These are phyloP conservation scores for Paecilomyces formosus DNA, from an alignment of 2,329 filamentous ascomycete species.

Conservation along the genomic window DNA sequence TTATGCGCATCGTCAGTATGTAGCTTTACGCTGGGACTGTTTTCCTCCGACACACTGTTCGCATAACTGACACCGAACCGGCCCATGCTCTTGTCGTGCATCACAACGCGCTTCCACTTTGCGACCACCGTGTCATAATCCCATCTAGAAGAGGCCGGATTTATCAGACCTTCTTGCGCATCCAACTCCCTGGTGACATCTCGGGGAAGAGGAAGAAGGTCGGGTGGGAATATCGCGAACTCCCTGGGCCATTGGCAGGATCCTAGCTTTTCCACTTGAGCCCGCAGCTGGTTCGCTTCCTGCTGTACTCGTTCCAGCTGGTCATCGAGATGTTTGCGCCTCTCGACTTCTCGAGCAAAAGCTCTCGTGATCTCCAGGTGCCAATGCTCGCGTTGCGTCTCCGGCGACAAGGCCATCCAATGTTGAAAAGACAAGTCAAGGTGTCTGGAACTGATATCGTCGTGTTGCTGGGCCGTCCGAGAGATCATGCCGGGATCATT, in stretches of 20 bases:
- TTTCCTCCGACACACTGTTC: slow-evolving; percentile 13
- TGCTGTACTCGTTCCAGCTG: slow-evolving; percentile 39
- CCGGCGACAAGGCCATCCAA: slow-evolving; percentile 60
- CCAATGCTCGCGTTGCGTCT: slow-evolving; percentile 44
- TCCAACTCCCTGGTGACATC: slow-evolving; percentile 32
- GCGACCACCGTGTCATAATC: slow-evolving; percentile 41
- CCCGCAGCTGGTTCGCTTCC: slow-evolving; percentile 42
- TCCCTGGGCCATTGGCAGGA: slow-evolving; percentile 43
- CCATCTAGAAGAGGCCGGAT: slow-evolving; percentile 32
- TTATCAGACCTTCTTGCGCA: slow-evolving; percentile 25
- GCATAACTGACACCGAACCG: slow-evolving; percentile 24
- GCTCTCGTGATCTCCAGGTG: slow-evolving; percentile 40
- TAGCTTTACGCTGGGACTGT: slow-evolving; percentile 5
- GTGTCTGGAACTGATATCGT: slow-evolving; percentile 65
- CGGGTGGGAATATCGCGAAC: slow-evolving; percentile 41
- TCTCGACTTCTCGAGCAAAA: slow-evolving; percentile 39
- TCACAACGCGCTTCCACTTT: slow-evolving; percentile 42
- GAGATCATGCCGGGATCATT: slow-evolving; percentile 32
- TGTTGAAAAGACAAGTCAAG: slow-evolving; percentile 68
- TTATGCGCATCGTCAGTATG: slow-evolving; percentile 6
- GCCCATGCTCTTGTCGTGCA: slow-evolving; percentile 38
- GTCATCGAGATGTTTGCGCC: slow-evolving; percentile 35
- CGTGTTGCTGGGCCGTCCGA: slow-evolving; percentile 51
- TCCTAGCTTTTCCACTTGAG: slow-evolving; percentile 38
- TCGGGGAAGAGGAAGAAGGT: slow-evolving; percentile 32